Evolutionary conservation across 225 moss, liverwort and hornwort species (phyloP), one percentile per base, ranked within the genome.

Genomic region (Ulota crispa): DNA sequence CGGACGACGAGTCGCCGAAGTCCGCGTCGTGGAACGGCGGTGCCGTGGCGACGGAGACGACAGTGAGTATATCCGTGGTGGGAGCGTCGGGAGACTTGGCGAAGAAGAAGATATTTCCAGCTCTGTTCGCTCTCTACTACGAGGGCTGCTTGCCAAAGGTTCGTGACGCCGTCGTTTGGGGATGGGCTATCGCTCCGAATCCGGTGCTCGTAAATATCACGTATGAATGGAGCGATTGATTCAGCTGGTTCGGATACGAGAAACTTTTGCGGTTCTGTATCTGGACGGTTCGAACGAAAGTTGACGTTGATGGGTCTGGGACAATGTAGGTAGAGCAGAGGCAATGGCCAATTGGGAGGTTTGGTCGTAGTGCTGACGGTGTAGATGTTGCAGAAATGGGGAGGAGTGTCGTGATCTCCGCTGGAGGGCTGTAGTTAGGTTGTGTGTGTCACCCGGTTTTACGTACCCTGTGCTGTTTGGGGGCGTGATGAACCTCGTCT

Each of bases 111-210:
- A 98, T 98, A 2, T 98, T 98, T 62, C 97, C 97, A 19, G 97
- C 97, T 74, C 87, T 98, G 66, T 98, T 98, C 85, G 97, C 97
- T 28, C 86, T 98, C 61, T 98, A 76, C 81, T 98, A 95, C 34
- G 97, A 98, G 81, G 97, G 97, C n/a, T 95, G 94, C 85, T 87
- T 98, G 74, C 97, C 95, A n/a, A 85, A 98, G 97, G 97, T 97
- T 55, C 42, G 81, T 78, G 43, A 32, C 56, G 16, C 54, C 77
- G 27, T 20, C 31, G n/a, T 68, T 50, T 67, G 24, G 60, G 67
- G 75, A 73, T 67, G 12, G 21, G 53, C 37, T 68, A 34, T 34
- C 34, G 34, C 4, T 0, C 30, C 60, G 34, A 37, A 45, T n/a
- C n/a, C 16, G 24, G 59, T 36, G 14, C 39, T 70, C 26, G 57